Evolutionary conservation across 345 rosid species (phyloP).

Genomic region (Theobroma cacao): DNA sequence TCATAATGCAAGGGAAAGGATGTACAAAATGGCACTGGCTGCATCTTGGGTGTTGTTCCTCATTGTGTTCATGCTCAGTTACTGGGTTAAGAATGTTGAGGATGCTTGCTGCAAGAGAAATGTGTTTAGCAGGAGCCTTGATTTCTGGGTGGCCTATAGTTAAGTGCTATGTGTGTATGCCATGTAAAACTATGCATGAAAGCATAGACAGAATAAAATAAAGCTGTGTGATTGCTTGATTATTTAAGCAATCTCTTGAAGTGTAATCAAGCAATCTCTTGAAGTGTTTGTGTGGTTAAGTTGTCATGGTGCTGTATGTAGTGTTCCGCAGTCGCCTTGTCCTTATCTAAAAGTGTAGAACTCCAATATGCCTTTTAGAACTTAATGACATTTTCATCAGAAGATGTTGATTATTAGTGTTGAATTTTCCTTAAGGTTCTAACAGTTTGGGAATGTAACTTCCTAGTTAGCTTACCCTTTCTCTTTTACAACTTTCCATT

Average conservation of each 20-base stretch:
- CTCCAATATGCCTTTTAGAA: not conserved
- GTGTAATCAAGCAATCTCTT: not conserved
- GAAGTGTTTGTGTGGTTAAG: not conserved
- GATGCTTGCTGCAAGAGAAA: constrained; percentile 5
- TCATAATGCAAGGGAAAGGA: not conserved
- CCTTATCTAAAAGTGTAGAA: not conserved
- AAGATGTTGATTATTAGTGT: not conserved
- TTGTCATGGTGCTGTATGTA: not conserved
- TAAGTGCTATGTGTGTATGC: not conserved
- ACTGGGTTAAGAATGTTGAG: not conserved
- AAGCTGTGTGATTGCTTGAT: not conserved
- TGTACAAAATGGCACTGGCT: constrained; percentile 10
- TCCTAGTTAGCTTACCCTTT: not conserved
- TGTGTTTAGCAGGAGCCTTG: not conserved
- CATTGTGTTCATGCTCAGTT: not conserved
- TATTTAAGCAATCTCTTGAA: not conserved
- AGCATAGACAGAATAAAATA: not conserved
- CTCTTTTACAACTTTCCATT: not conserved
- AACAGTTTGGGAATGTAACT: not conserved
- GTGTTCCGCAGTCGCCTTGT: not conserved
- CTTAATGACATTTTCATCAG: not conserved
- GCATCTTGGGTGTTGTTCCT: constrained; percentile 6
- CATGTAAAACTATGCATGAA: not conserved
- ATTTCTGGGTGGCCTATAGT: constrained; percentile 5
- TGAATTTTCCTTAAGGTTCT: not conserved